Percentiles rank a stretch among this genome's conserved stretches.
Conservation (phyloP, 108 stramenopile species). For the Seminavis robusta region DNA sequence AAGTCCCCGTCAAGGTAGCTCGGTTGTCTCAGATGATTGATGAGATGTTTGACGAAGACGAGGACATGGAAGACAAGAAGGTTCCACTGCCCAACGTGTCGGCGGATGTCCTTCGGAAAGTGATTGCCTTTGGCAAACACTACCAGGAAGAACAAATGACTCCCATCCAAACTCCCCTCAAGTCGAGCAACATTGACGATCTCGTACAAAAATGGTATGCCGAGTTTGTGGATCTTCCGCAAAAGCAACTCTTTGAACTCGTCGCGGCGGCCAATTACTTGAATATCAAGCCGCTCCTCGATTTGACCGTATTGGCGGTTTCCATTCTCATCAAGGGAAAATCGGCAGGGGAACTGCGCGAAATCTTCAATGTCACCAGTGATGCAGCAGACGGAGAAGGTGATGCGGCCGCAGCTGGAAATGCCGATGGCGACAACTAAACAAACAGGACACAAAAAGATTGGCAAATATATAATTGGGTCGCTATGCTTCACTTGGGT, state of each 20-base stretch:
- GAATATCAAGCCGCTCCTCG: constrained; percentile 81
- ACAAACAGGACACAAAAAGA: too few relatives aligned
- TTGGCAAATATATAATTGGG: too few relatives aligned
- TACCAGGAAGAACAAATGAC: constrained; percentile 89
- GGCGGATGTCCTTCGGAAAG: constrained; percentile 88
- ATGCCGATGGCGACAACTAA: too few relatives aligned
- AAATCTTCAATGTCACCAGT: constrained; percentile 95
- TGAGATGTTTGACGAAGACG: constrained; percentile 79
- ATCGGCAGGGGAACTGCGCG: constrained; percentile 87
- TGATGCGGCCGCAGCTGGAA: too few relatives aligned
- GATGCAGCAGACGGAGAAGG: constrained; percentile 95
- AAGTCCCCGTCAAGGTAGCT: constrained; percentile 87
- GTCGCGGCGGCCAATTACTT: constrained; percentile 84
- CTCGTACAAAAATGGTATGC: constrained; percentile 98
- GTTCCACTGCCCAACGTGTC: constrained; percentile 98
- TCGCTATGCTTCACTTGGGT: too few relatives aligned
- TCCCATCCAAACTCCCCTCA: constrained; percentile 96
- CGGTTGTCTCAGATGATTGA: constrained; percentile 89
- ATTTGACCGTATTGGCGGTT: constrained; percentile 72
- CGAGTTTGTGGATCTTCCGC: constrained; percentile 80
- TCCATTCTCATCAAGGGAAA: constrained; percentile 69
- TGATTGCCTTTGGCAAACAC: constrained; percentile 96
- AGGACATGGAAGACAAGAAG: constrained; percentile 80
- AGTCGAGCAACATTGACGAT: constrained; percentile 87
- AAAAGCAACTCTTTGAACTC: constrained; percentile 70